A percentile compares a stretch with the other conserved stretches of the same genome.
These are phyloP conservation scores for Pichia scutulata DNA, from an alignment of 805 yeast species.

Conservation along the genomic window DNA sequence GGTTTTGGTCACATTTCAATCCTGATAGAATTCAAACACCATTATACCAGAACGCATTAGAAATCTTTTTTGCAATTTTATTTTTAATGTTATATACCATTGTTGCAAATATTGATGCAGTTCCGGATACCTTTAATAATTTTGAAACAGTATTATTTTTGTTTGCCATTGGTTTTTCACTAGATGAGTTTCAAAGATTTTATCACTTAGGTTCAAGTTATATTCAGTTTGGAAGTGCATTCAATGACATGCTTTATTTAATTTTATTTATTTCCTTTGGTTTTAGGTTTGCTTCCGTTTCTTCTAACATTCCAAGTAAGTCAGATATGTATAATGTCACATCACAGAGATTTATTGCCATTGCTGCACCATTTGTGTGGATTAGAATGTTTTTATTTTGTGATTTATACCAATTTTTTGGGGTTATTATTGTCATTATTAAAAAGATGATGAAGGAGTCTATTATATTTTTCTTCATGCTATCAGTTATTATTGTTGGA, in stretches of 20 bases:
- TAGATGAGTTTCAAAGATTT: constrained; percentile 63
- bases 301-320: constrained; percentile 21
- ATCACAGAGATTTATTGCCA: constrained; percentile 62
- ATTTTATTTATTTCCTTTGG: constrained; percentile 46
- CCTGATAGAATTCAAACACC: constrained; percentile 85
- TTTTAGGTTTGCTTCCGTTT: constrained; percentile 42
- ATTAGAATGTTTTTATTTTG: constrained; percentile 64
- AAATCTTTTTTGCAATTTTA: constrained; percentile 56
- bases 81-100: constrained; percentile 56
- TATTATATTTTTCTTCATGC: constrained; percentile 67
- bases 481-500: constrained; percentile 65
- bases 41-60: constrained; percentile 66
- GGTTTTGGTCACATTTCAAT: constrained; percentile 57
- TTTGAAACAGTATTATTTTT: constrained; percentile 53
- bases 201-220: constrained; percentile 72
- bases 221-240: constrained; percentile 70
- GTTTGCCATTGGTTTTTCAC: constrained; percentile 57
- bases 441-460: constrained; percentile 86
- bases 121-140: constrained; percentile 28
- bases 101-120: constrained; percentile 53
- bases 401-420: constrained; percentile 76
- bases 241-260: constrained; percentile 63
- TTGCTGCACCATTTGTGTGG: constrained; percentile 88
- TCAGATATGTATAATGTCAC: constrained; percentile 18
- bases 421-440: constrained; percentile 80